A percentile compares a stretch with the other conserved stretches of the same genome.
Conservation (phyloP, 163 green algal genomes). For the Scenedesmus sp. region DNA sequence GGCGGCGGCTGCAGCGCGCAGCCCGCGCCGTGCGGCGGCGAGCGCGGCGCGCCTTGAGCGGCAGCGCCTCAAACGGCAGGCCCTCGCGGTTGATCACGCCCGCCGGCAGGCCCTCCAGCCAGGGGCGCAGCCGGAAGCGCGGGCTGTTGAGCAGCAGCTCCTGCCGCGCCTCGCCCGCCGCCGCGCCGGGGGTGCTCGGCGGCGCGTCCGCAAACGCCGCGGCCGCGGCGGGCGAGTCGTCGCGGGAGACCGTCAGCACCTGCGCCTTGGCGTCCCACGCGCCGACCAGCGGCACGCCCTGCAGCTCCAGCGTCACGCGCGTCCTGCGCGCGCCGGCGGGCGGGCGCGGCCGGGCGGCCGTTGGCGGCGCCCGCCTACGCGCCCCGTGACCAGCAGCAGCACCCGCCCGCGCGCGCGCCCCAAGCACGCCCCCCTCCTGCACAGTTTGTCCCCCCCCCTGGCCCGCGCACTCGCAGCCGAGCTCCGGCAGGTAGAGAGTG, state of each 20-base stretch:
- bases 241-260: slow-evolving; percentile 40
- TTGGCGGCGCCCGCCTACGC: neutral
- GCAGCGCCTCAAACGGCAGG: slow-evolving; percentile 39
- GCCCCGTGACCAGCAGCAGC: too few species aligned
- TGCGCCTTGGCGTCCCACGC: slow-evolving; percentile 27
- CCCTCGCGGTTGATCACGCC: slow-evolving; percentile 36
- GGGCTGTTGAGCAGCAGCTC: slow-evolving; percentile 5
- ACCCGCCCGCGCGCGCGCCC: neutral
- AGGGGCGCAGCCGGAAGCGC: slow-evolving; percentile 28
- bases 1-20: neutral
- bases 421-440: neutral
- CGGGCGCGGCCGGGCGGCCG: neutral
- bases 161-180: neutral
- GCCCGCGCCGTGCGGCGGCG: too few species aligned
- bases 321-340: slow-evolving; percentile 3
- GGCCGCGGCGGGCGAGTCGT: neutral
- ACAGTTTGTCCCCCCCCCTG: neutral
- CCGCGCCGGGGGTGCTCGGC: neutral
- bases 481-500: slow-evolving; percentile 54
- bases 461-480: slow-evolving; percentile 49
- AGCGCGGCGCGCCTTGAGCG: slow-evolving; percentile 37
- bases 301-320: slow-evolving; percentile 25
- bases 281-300: slow-evolving; percentile 41
- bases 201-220: neutral
- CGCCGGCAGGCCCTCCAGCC: slow-evolving; percentile 38